Evolutionary conservation across 306 rosid species (phyloP).

Genomic region (Cicer arietinum): DNA sequence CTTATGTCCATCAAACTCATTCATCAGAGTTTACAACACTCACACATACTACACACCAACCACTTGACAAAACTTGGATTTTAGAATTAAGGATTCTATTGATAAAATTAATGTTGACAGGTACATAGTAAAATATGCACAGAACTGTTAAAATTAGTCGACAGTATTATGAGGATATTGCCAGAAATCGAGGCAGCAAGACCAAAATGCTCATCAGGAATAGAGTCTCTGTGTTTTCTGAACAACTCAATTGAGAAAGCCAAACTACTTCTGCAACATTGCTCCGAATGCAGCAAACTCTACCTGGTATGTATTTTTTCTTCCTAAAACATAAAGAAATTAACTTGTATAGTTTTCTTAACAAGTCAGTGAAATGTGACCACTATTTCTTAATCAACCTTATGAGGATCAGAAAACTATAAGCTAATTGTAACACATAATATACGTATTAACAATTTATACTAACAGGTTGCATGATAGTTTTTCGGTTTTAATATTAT

Average conservation of each 20-base stretch:
- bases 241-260: constrained; percentile 63
- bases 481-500: constrained; percentile 32
- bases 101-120: constrained; percentile 54
- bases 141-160: constrained; percentile 62
- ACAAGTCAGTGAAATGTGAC: constrained; percentile 18
- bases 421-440: neutral
- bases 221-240: constrained; percentile 68
- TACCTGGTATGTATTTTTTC: constrained; percentile 69
- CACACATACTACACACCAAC: no score
- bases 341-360: constrained; percentile 17
- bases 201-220: constrained; percentile 79
- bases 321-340: neutral
- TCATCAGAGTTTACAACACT: no score
- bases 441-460: constrained; percentile 4
- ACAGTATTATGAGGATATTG: constrained; percentile 60
- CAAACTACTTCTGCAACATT: constrained; percentile 66
- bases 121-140: constrained; percentile 72
- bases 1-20: no score
- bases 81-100: constrained; percentile 26
- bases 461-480: constrained; percentile 25
- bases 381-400: constrained; percentile 24
- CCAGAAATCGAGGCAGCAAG: constrained; percentile 84
- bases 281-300: constrained; percentile 87
- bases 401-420: neutral
- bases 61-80: neutral